Base-by-base conservation (phyloP, 805 yeast species). In the Trichomonascus vanleenenianus region DNA sequence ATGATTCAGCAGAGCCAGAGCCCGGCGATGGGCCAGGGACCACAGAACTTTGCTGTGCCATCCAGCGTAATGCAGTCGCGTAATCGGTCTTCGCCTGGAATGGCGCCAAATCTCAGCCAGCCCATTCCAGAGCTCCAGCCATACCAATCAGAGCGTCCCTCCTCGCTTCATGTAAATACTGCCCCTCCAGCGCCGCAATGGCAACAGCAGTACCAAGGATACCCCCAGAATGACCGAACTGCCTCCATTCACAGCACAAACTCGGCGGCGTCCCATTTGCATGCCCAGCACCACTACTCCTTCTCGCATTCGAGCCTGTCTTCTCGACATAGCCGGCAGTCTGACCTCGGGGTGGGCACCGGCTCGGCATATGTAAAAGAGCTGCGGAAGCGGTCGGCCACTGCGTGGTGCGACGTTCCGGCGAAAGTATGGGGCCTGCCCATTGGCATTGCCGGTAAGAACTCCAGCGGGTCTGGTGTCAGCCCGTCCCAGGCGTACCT, bases 321-420 rank as follows among this genome's bases (percentile, higher is more conserved):
- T 16, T 41, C 44, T 37, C 39, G 22, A 12, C 14, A 15, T 5
- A 25, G 32, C 16, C 35, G 27, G 30, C 25, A 11, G 3, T 25
- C 32, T 3, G 50, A 47, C n/a, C 48, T 56, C 10, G 62, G 62
- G 3, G 50, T 61, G 9, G 65, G 66, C 22, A 50, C 52, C 3
- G 60, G 62, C 15, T 59, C 64, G 11, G 55, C 51, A 18, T 64
- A 64, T 46, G 63, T 64, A 12, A 52, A 52, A 40, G 52, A 56
- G 15, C 42, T 62, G 35, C 49, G 58, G 18, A 52, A 57, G 27
- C 41, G 47, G 10, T 46, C 59, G 1, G 64, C 63, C 8, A 58
- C 63, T 5, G 63, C 53, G 15, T 55, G 60, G 40, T 52, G 56
- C 25, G 61, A 60, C 25, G 51, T 54, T 15, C 48, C 60, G 3